Evolutionary conservation across 306 rosid genomes (phyloP).

Genomic region (Quercus ilex): DNA sequence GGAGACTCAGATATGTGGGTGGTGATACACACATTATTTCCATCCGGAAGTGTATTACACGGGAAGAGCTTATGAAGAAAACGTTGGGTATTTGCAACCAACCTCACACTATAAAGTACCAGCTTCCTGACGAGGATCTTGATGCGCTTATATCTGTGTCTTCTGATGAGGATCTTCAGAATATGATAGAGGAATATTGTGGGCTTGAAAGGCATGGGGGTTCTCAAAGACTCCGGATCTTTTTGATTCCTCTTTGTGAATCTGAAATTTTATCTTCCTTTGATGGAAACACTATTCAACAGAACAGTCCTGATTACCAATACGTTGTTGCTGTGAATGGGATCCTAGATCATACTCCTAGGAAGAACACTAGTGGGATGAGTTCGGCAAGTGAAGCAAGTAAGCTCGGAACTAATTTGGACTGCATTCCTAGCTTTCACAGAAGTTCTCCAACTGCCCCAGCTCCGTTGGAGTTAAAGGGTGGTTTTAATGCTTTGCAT

Average conservation of each 20-base stretch:
- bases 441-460: slow-evolving; percentile 13
- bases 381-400: slow-evolving; percentile 38
- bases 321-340: slow-evolving; percentile 78
- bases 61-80: slow-evolving; percentile 61
- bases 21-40: slow-evolving; percentile 70
- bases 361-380: slow-evolving; percentile 34
- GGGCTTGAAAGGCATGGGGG: slow-evolving; percentile 64
- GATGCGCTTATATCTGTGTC: slow-evolving; percentile 79
- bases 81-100: slow-evolving; percentile 59
- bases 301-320: slow-evolving; percentile 59
- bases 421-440: slow-evolving; percentile 10
- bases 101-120: slow-evolving; percentile 71
- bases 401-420: slow-evolving; percentile 37
- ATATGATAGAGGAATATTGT: slow-evolving; percentile 76
- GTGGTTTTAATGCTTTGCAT: slow-evolving; percentile 33
- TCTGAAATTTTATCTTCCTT: slow-evolving; percentile 48
- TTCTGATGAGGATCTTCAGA: slow-evolving; percentile 79
- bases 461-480: slow-evolving; percentile 33
- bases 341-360: slow-evolving; percentile 44
- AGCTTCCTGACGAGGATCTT: slow-evolving; percentile 85
- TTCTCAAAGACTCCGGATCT: slow-evolving; percentile 59
- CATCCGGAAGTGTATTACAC: slow-evolving; percentile 40
- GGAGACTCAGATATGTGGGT: slow-evolving; percentile 72
- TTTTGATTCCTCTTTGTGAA: slow-evolving; percentile 63
- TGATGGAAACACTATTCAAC: slow-evolving; percentile 37